Evolutionary conservation across 345 rosid genomes (phyloP).

Genomic region (Aegle marmelos): DNA sequence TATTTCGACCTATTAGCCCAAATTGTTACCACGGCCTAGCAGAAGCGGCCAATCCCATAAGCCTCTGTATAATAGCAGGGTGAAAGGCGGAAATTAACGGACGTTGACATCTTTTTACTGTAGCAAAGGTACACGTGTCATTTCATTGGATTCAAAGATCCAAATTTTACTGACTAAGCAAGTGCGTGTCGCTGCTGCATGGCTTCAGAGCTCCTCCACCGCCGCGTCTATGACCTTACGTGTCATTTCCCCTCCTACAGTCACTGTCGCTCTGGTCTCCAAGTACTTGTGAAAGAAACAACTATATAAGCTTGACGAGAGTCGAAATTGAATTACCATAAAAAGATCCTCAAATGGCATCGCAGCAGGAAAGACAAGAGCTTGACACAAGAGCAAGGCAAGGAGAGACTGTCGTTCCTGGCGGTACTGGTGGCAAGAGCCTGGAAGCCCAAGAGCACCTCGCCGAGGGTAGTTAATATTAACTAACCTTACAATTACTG

Average conservation of each 20-base stretch:
- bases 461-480: conserved; percentile 37
- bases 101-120: not conserved
- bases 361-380: conserved; percentile 34
- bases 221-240: conserved; percentile 2
- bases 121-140: not conserved
- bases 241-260: conserved; percentile 5
- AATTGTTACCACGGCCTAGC: too few species aligned
- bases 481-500: too few species aligned
- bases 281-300: too few species aligned
- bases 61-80: too few species aligned
- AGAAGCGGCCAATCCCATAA: too few species aligned
- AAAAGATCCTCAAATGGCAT: conserved; percentile 27
- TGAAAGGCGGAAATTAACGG: too few species aligned
- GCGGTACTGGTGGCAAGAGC: conserved; percentile 64
- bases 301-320: too few species aligned
- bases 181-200: conserved; percentile 28
- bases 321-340: too few species aligned
- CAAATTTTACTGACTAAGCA: conserved; percentile 26
- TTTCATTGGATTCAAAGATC: not conserved
- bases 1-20: too few species aligned
- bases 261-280: not conserved
- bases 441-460: conserved; percentile 63
- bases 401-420: conserved; percentile 57
- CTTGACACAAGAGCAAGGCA: conserved; percentile 45
- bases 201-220: not conserved